Percentiles rank a stretch among this genome's conserved stretches.
Evolutionary conservation across 78 protist species (phyloP).

Genomic region (Tieghemostelium lacteum): DNA sequence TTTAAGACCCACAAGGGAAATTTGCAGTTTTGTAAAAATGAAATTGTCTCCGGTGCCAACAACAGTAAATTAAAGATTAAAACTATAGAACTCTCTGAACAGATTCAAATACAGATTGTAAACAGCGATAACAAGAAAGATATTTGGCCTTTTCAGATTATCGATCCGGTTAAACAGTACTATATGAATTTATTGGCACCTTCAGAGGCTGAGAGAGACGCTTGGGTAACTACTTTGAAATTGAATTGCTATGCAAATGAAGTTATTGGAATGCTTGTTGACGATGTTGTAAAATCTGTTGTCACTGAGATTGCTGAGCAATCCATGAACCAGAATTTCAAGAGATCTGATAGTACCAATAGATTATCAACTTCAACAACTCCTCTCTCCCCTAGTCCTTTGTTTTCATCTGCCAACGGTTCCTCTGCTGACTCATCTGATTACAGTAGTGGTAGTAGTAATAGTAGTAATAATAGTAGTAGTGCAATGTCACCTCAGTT

Average conservation of each 20-base stretch:
- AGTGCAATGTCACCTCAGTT: not conserved
- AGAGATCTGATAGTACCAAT: not conserved
- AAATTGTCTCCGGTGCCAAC: too few species aligned
- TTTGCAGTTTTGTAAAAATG: constrained; percentile 49
- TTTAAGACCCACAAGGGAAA: constrained; percentile 17
- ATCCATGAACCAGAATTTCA: not conserved
- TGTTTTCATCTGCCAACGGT: not conserved
- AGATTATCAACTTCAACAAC: constrained; percentile 5
- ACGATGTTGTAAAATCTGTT: constrained; percentile 34
- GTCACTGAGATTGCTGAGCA: constrained; percentile 42
- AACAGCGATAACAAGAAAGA: constrained; percentile 36
- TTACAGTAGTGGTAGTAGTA: not conserved
- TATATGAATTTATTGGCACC: constrained; percentile 16
- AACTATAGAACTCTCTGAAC: constrained; percentile 35
- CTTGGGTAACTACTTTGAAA: constrained; percentile 54
- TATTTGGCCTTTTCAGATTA: constrained; percentile 41
- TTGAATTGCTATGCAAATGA: constrained; percentile 62
- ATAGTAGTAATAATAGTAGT: not conserved
- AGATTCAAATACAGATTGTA: constrained; percentile 13
- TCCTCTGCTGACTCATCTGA: not conserved
- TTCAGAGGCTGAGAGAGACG: constrained; percentile 43
- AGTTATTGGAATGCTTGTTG: constrained; percentile 2
- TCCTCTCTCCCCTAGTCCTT: not conserved
- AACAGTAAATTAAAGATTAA: constrained; percentile 19
- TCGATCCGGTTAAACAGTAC: not conserved